phyloP scores from a whole-genome alignment of 2,329 filamentous ascomycete species.

The Cordyceps cicadae region DNA sequence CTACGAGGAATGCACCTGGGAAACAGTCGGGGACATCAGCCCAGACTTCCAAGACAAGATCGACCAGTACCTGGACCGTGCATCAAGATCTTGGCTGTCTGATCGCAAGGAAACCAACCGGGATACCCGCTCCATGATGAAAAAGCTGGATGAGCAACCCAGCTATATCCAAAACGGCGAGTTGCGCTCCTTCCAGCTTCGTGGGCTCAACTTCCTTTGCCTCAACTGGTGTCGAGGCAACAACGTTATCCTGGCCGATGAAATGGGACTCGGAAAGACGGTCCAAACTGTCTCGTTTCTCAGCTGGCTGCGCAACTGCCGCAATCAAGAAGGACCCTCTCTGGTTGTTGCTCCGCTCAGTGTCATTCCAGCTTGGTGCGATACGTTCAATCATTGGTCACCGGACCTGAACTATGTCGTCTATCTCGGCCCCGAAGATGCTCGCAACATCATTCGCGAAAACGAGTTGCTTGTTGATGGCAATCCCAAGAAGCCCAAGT shows the following conservation, averaged over 20 bases:
- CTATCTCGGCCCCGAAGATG: constrained; percentile 82
- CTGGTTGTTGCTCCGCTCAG: constrained; percentile 95
- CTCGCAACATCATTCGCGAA: constrained; percentile 79
- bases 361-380: constrained; percentile 95
- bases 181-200: constrained; percentile 86
- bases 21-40: constrained; percentile 65
- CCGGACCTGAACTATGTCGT: constrained; percentile 96
- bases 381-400: constrained; percentile 94
- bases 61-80: constrained; percentile 80
- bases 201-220: constrained; percentile 87
- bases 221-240: constrained; percentile 92
- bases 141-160: constrained; percentile 70
- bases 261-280: constrained; percentile 98
- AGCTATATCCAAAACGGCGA: constrained; percentile 77
- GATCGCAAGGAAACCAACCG: constrained; percentile 69
- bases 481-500: constrained; percentile 83
- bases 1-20: constrained; percentile 95
- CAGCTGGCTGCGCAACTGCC: constrained; percentile 89
- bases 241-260: constrained; percentile 95
- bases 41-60: constrained; percentile 79
- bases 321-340: constrained; percentile 86
- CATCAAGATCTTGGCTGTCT: constrained; percentile 71
- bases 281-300: constrained; percentile 96
- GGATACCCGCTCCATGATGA: constrained; percentile 65
- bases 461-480: constrained; percentile 82